phyloP scores from a whole-genome alignment of 106 monocot species.

The Dendrobium chrysotoxum region DNA sequence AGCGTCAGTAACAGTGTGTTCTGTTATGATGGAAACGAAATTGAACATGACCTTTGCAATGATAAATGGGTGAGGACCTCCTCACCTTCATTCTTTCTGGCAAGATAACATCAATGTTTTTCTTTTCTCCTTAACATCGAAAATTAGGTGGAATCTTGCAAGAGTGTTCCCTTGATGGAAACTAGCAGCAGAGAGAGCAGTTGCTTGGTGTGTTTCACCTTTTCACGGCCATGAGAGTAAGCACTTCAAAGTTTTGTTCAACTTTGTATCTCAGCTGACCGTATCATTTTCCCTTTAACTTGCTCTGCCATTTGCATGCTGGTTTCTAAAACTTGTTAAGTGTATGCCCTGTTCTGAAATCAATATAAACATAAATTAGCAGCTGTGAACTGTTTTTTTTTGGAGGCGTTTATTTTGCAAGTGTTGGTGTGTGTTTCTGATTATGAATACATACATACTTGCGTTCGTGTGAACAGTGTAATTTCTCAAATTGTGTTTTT shows the following conservation, averaged over 20 bases:
- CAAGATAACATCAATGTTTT: background rate
- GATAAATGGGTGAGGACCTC: slow-evolving; percentile 25
- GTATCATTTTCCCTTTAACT: background rate
- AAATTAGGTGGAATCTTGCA: background rate
- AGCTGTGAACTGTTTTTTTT: background rate
- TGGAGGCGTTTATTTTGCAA: background rate
- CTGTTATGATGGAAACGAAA: slow-evolving; percentile 34
- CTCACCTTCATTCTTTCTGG: background rate
- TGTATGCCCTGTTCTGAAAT: background rate
- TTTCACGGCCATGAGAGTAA: background rate
- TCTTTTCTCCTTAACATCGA: background rate
- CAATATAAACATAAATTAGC: background rate
- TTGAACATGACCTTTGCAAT: slow-evolving; percentile 30
- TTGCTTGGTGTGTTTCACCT: background rate
- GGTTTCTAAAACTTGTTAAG: background rate
- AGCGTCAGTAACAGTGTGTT: slow-evolving; percentile 46
- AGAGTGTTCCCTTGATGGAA: background rate
- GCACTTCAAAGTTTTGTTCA: background rate
- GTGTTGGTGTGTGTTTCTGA: background rate
- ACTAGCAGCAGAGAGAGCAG: slow-evolving; percentile 4
- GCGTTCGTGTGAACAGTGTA: too few relatives aligned
- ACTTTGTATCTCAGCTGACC: background rate
- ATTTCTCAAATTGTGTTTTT: background rate
- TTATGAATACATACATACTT: too few relatives aligned
- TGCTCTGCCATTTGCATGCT: background rate